These are phyloP conservation scores for Hypericum androsaemum DNA, from an alignment of 345 rosid genomes.

Conservation along the genomic window DNA sequence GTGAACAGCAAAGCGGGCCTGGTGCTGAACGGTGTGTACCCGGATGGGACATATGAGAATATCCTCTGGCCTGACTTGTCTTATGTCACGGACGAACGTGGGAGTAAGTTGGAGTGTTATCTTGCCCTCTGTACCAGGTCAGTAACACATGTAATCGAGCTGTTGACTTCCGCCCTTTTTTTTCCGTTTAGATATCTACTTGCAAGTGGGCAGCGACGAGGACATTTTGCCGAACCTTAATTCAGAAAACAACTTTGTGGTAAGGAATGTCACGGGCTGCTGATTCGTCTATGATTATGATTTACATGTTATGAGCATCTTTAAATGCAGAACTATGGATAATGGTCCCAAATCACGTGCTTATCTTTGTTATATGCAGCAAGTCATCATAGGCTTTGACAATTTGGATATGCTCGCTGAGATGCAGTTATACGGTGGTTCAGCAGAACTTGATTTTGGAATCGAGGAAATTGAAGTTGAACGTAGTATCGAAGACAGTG, in stretches of 20 bases:
- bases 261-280: slow-evolving; percentile 24
- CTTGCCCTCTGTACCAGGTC: slow-evolving; percentile 4
- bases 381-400: slow-evolving; percentile 82
- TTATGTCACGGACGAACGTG: slow-evolving; percentile 72
- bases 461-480: slow-evolving; percentile 55
- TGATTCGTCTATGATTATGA: not conserved
- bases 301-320: no score
- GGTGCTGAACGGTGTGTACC: slow-evolving; percentile 49
- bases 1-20: slow-evolving; percentile 76
- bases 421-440: slow-evolving; percentile 56
- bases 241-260: slow-evolving; percentile 67
- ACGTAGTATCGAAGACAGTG: slow-evolving; percentile 45
- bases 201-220: slow-evolving; percentile 77
- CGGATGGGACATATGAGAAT: slow-evolving; percentile 62
- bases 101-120: slow-evolving; percentile 46
- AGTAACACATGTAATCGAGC: slow-evolving; percentile 6
- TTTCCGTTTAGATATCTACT: slow-evolving; percentile 49
- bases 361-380: slow-evolving; percentile 47
- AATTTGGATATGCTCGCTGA: slow-evolving; percentile 64
- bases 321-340: not conserved
- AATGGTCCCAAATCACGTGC: not conserved
- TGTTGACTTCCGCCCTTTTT: slow-evolving; percentile 10
- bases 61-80: slow-evolving; percentile 80
- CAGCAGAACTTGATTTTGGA: slow-evolving; percentile 63
- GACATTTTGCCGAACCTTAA: slow-evolving; percentile 60